These are phyloP conservation scores for Berberis vulgaris DNA, from an alignment of 164 flowering plant genomes.

Conservation along the genomic window DNA sequence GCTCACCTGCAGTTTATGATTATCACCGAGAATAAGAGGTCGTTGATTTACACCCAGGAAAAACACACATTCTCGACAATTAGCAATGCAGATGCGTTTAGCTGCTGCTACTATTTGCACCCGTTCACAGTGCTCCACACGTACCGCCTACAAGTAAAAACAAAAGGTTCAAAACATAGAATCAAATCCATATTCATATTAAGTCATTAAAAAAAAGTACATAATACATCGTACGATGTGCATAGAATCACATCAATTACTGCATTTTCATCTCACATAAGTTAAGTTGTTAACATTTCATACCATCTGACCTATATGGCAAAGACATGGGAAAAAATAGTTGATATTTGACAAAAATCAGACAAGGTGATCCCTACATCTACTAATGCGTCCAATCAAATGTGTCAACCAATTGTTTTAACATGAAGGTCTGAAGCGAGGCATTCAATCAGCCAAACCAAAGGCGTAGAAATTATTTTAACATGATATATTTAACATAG, in stretches of 20 bases:
- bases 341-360: too few species aligned
- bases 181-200: too few species aligned
- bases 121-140: constrained; percentile 96
- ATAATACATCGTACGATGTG: neutral
- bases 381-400: too few species aligned
- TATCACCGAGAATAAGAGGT: constrained; percentile 94
- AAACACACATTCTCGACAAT: constrained; percentile 97
- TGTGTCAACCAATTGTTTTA: too few species aligned
- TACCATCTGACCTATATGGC: neutral
- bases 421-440: too few species aligned
- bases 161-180: neutral
- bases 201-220: neutral
- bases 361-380: too few species aligned
- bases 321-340: neutral
- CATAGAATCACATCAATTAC: neutral
- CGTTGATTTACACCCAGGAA: constrained; percentile 88
- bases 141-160: constrained; percentile 53
- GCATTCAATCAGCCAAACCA: too few species aligned
- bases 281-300: neutral
- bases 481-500: neutral
- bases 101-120: constrained; percentile 86
- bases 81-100: constrained; percentile 83
- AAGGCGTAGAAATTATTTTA: neutral
- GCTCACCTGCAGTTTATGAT: constrained; percentile 79
- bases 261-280: neutral